phyloP scores from a whole-genome alignment of 441 rosid genomes.

The Flueggea neowawraea region DNA sequence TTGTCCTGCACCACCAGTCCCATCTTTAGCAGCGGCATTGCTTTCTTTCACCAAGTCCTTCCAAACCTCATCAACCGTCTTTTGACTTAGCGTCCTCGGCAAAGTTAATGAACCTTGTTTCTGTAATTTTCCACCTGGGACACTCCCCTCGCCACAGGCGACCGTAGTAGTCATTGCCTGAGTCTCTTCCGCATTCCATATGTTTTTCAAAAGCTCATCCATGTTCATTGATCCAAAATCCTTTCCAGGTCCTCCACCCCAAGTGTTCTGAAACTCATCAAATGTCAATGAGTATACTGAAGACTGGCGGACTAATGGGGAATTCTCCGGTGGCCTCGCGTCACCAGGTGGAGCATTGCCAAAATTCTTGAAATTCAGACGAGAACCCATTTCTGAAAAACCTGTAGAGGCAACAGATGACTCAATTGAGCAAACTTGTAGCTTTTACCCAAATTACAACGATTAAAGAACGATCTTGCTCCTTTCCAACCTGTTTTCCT shows the following conservation, averaged over 20 bases:
- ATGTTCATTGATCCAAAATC: slow-evolving; percentile 92
- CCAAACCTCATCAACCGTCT: slow-evolving; percentile 95
- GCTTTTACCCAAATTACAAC: background rate
- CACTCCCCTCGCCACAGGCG: slow-evolving; percentile 20
- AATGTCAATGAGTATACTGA: slow-evolving; percentile 84
- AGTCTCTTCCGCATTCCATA: slow-evolving; percentile 85
- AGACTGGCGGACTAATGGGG: slow-evolving; percentile 51
- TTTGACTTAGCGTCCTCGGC: slow-evolving; percentile 87
- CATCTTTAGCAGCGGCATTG: slow-evolving; percentile 19
- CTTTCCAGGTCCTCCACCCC: slow-evolving; percentile 60
- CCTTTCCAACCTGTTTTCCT: slow-evolving; percentile 7
- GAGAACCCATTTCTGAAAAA: slow-evolving; percentile 28
- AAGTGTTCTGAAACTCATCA: slow-evolving; percentile 78
- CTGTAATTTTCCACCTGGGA: slow-evolving; percentile 38
- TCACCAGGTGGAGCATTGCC: slow-evolving; percentile 28
- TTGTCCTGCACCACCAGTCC: slow-evolving; percentile 13
- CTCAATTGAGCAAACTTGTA: background rate
- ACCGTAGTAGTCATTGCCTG: slow-evolving; percentile 32
- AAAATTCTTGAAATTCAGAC: slow-evolving; percentile 56
- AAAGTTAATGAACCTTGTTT: slow-evolving; percentile 86
- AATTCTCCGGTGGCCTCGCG: slow-evolving; percentile 22
- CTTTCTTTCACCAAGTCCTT: slow-evolving; percentile 56
- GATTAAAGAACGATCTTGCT: background rate
- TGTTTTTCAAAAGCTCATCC: slow-evolving; percentile 88
- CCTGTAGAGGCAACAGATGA: background rate